A percentile compares a stretch with the other conserved stretches of the same genome.
Conservation (phyloP, 108 stramenopile species). For the Cyclotella cryptica region DNA sequence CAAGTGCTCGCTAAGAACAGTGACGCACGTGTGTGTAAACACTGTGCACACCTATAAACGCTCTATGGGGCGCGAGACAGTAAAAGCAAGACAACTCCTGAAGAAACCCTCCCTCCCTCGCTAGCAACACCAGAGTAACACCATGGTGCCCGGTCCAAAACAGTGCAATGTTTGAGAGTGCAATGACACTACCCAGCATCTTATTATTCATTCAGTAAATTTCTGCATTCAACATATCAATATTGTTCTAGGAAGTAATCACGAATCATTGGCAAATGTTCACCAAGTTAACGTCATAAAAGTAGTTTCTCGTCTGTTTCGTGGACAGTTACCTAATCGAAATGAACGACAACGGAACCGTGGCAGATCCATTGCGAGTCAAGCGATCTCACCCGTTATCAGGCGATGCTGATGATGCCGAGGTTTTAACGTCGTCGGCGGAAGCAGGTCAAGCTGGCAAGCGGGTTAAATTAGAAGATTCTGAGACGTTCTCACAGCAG, state of each 20-base stretch:
- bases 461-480: conserved; percentile 4
- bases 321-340: neutral
- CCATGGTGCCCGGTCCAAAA: neutral
- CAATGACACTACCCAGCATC: too few relatives aligned
- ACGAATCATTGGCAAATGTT: too few relatives aligned
- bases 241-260: too few relatives aligned
- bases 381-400: neutral
- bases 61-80: too few relatives aligned
- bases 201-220: too few relatives aligned
- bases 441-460: neutral
- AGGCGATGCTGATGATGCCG: neutral
- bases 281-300: neutral
- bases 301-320: neutral
- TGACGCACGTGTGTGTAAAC: too few relatives aligned
- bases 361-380: conserved; percentile 4
- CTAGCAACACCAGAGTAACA: too few relatives aligned
- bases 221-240: too few relatives aligned
- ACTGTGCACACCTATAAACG: too few relatives aligned
- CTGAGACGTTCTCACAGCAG: neutral
- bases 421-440: neutral
- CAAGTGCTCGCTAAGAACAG: too few relatives aligned
- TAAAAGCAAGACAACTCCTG: too few relatives aligned
- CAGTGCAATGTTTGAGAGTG: neutral
- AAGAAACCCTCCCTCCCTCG: too few relatives aligned
- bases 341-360: neutral